Evolutionary conservation across 2,329 filamentous ascomycete species (phyloP).

Genomic region (Venturia aucupariae): DNA sequence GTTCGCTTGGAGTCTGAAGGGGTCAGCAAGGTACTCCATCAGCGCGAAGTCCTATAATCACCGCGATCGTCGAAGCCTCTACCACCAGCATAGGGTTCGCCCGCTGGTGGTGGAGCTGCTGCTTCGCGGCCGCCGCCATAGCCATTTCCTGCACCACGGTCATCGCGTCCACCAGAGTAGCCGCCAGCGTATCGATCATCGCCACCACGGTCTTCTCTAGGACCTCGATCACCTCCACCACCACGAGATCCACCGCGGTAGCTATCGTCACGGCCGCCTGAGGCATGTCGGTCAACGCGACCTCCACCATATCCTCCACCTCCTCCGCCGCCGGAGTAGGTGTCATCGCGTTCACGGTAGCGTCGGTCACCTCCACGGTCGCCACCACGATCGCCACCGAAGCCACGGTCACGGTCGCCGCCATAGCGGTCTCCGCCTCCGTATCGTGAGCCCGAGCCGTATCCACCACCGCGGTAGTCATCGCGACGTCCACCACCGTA

Average conservation of each 20-base stretch:
- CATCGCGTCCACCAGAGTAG: constrained; percentile 28
- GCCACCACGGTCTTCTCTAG: constrained; percentile 22
- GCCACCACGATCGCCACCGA: constrained; percentile 40
- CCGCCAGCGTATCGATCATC: constrained; percentile 11
- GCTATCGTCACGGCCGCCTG: constrained; percentile 22
- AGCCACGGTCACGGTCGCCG: constrained; percentile 38
- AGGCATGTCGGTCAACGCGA: constrained; percentile 14
- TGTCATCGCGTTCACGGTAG: constrained; percentile 39
- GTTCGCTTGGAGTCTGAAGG: constrained; percentile 20
- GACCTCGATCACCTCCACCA: constrained; percentile 21
- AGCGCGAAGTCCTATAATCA: constrained; percentile 23
- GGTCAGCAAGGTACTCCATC: constrained; percentile 20
- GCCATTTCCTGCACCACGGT: constrained; percentile 19
- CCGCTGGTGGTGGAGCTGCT: constrained; percentile 17
- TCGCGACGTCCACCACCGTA: constrained; percentile 29
- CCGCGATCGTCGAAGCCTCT: constrained; percentile 21
- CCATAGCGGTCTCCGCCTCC: constrained; percentile 20
- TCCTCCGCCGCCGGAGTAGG: constrained; percentile 24
- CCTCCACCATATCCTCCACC: constrained; percentile 19
- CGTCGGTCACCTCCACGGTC: constrained; percentile 51
- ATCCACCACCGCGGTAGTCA: constrained; percentile 27
- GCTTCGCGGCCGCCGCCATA: constrained; percentile 26
- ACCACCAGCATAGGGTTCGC: constrained; percentile 19
- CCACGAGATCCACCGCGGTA: constrained; percentile 24
- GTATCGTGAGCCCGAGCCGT: constrained; percentile 17